Evolutionary conservation across 1,284 basidiomycete genomes (phyloP).

Genomic region (Veloboletus limbatus): DNA sequence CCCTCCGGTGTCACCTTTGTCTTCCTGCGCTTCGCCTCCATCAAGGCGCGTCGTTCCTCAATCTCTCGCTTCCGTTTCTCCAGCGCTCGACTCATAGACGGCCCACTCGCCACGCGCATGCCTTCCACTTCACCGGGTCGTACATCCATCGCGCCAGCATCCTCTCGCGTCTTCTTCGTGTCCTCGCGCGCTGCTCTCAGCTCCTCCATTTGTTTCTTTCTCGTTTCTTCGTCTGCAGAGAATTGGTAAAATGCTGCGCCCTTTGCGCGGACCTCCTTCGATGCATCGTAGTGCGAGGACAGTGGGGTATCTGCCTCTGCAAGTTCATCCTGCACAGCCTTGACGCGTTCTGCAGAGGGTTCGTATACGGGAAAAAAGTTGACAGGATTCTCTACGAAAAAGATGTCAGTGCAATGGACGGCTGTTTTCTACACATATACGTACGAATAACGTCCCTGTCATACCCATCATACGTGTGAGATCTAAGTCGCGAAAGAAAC

Average conservation of each 20-base stretch:
- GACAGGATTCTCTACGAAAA: slow-evolving; percentile 62
- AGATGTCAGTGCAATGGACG: neutral
- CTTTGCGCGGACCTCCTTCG: slow-evolving; percentile 78
- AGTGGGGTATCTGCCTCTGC: slow-evolving; percentile 75
- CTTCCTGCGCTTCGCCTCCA: slow-evolving; percentile 83
- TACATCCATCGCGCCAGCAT: slow-evolving; percentile 56
- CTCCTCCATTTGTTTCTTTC: slow-evolving; percentile 77
- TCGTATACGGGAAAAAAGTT: slow-evolving; percentile 85
- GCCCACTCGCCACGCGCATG: slow-evolving; percentile 43
- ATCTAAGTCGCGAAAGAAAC: slow-evolving; percentile 2
- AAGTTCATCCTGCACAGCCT: slow-evolving; percentile 71
- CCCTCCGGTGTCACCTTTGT: slow-evolving; percentile 31
- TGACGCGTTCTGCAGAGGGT: slow-evolving; percentile 75
- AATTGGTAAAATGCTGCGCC: slow-evolving; percentile 92
- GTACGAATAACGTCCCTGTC: slow-evolving; percentile 58
- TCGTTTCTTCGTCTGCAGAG: slow-evolving; percentile 74
- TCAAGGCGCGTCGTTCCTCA: slow-evolving; percentile 69
- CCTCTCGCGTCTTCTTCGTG: slow-evolving; percentile 64
- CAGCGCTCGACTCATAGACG: slow-evolving; percentile 55
- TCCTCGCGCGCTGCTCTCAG: slow-evolving; percentile 65
- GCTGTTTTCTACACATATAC: slow-evolving; percentile 32
- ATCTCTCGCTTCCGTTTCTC: slow-evolving; percentile 78
- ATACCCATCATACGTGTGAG: slow-evolving; percentile 13
- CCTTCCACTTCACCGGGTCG: slow-evolving; percentile 65
- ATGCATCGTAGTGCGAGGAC: slow-evolving; percentile 79